phyloP scores from a whole-genome alignment of 176 grass and related monocot genomes.

The Musa troglodytarum region DNA sequence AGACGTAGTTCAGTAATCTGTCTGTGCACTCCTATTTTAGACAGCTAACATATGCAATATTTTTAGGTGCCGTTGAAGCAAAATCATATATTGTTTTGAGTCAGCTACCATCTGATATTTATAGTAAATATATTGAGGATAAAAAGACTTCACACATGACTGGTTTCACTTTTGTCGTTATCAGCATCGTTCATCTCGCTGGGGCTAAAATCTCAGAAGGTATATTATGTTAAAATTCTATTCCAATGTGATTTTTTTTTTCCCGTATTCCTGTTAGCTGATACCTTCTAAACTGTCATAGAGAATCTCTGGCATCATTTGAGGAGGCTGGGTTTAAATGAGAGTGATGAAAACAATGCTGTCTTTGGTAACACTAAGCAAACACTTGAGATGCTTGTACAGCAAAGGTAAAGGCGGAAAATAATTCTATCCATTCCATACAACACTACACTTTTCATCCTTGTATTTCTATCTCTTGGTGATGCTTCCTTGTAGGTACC shows the following conservation, averaged over 20 bases:
- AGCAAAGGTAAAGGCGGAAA: slow-evolving; percentile 46
- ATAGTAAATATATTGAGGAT: slow-evolving; percentile 53
- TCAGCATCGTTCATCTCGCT: slow-evolving; percentile 54
- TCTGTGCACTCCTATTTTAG: not conserved
- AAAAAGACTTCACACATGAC: slow-evolving; percentile 48
- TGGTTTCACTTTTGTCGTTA: slow-evolving; percentile 63
- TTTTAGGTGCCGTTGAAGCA: slow-evolving; percentile 38
- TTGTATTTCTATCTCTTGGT: slow-evolving; percentile 9
- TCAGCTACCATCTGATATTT: slow-evolving; percentile 41
- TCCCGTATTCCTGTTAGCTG: not conserved
- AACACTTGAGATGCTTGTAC: slow-evolving; percentile 63
- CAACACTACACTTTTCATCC: not conserved
- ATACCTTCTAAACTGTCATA: slow-evolving; percentile 15
- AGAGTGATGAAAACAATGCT: slow-evolving; percentile 47
- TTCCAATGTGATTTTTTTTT: not conserved
- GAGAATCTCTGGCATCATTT: slow-evolving; percentile 90
- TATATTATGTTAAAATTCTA: slow-evolving; percentile 10
- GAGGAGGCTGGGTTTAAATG: slow-evolving; percentile 53
- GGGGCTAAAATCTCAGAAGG: slow-evolving; percentile 72
- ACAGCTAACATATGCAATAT: not conserved
- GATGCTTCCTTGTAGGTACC: slow-evolving; percentile 42
- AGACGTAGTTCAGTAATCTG: not conserved
- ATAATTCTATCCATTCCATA: not conserved
- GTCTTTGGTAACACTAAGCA: slow-evolving; percentile 70
- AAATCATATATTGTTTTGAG: slow-evolving; percentile 76